Percentiles rank a stretch among this genome's conserved stretches.
Evolutionary conservation across 2,329 filamentous ascomycete genomes (phyloP).

Genomic region (Colletotrichum sp.): DNA sequence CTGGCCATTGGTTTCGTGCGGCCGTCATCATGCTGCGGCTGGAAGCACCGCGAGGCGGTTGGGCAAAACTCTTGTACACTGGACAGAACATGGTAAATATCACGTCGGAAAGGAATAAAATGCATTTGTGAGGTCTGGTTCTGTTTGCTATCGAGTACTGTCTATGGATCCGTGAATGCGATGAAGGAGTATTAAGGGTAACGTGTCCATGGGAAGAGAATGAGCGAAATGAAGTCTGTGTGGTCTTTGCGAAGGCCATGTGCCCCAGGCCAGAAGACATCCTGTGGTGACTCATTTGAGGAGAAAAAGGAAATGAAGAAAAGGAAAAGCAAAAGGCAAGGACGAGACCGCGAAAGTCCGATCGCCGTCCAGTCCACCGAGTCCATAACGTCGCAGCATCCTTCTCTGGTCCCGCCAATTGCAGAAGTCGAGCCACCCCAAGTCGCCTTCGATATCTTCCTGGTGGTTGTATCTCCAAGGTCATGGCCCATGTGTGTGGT

Average conservation of each 20-base stretch:
- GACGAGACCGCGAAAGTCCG: neutral
- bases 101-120: neutral
- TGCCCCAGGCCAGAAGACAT: neutral
- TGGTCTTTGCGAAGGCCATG: neutral
- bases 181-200: neutral
- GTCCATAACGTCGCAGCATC: neutral
- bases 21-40: neutral
- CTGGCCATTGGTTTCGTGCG: neutral
- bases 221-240: neutral
- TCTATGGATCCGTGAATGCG: neutral
- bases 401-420: neutral
- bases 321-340: neutral
- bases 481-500: neutral
- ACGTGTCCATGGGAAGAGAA: neutral
- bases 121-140: neutral
- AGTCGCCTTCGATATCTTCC: neutral
- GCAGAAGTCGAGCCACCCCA: neutral
- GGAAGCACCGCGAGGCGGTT: neutral
- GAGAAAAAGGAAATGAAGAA: neutral
- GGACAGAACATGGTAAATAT: neutral
- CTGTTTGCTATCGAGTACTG: neutral
- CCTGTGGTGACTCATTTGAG: neutral
- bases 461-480: neutral
- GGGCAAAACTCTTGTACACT: neutral
- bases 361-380: neutral